These are phyloP conservation scores for Vitis amurensis DNA, from an alignment of 164 flowering plant species.

Conservation along the genomic window DNA sequence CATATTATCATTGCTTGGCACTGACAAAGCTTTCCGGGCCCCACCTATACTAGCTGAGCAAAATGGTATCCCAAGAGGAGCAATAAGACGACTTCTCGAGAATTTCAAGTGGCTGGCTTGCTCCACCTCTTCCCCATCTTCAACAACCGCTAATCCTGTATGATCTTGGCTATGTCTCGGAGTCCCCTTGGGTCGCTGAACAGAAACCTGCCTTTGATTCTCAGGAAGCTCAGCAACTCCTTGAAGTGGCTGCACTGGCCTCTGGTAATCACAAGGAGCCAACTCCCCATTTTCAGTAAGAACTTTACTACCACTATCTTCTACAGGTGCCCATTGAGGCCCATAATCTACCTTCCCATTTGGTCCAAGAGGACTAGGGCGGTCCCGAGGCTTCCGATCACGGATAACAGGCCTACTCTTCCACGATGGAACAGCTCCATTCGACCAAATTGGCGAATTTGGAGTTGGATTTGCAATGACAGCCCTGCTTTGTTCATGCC, in stretches of 20 bases:
- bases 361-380: conserved; percentile 76
- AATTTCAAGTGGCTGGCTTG: conserved; percentile 27
- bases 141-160: conserved; percentile 24
- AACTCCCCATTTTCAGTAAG: conserved; percentile 65
- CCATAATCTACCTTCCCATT: conserved; percentile 62
- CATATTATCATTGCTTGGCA: conserved; percentile 34
- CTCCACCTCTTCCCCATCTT: conserved; percentile 54
- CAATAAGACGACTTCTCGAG: conserved; percentile 56
- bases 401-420: conserved; percentile 67
- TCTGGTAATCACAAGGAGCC: conserved; percentile 54
- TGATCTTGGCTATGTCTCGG: conserved; percentile 45
- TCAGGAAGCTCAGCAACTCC: conserved; percentile 54
- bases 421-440: conserved; percentile 76
- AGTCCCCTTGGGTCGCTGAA: conserved; percentile 29
- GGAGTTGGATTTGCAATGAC: conserved; percentile 27
- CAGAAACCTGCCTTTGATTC: conserved; percentile 38
- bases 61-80: conserved; percentile 92
- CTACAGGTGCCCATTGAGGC: conserved; percentile 32
- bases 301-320: conserved; percentile 39
- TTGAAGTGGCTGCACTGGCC: conserved; percentile 55
- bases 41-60: conserved; percentile 87
- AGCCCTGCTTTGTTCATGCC: conserved; percentile 46
- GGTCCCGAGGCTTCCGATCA: conserved; percentile 59
- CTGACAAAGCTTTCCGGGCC: conserved; percentile 54
- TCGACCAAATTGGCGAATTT: conserved; percentile 55